phyloP scores from a whole-genome alignment of 2,329 filamentous ascomycete genomes.

The Paecilomyces niveus region DNA sequence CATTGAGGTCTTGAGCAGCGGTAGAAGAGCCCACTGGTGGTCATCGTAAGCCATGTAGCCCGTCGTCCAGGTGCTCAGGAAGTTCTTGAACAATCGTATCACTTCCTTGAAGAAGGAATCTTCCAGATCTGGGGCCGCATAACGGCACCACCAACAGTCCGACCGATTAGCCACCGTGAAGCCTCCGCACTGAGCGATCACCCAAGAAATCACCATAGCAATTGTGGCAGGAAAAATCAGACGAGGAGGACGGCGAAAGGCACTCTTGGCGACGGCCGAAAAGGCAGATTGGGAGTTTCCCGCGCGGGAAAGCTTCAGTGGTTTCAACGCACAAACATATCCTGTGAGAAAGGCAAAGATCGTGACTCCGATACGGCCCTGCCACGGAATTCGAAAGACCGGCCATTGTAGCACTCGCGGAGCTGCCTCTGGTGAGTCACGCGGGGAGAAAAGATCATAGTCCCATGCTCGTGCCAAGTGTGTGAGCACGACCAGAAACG shows the following conservation, averaged over 20 bases:
- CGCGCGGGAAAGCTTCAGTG: slow-evolving; percentile 43
- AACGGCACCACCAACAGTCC: slow-evolving; percentile 47
- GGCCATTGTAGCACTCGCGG: slow-evolving; percentile 45
- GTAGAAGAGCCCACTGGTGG: slow-evolving; percentile 50
- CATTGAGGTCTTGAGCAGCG: slow-evolving; percentile 44
- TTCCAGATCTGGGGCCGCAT: slow-evolving; percentile 40
- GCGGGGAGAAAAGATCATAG: slow-evolving; percentile 45
- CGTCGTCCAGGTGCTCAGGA: slow-evolving; percentile 45
- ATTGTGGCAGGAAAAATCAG: slow-evolving; percentile 47
- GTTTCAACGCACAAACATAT: slow-evolving; percentile 51
- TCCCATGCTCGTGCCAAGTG: slow-evolving; percentile 48
- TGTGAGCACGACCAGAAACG: slow-evolving; percentile 47
- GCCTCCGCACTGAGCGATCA: slow-evolving; percentile 42
- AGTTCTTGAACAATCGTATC: slow-evolving; percentile 37
- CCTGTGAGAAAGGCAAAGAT: slow-evolving; percentile 52
- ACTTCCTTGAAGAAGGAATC: slow-evolving; percentile 41
- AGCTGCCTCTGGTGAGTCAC: slow-evolving; percentile 34
- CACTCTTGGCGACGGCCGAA: slow-evolving; percentile 44
- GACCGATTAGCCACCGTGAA: slow-evolving; percentile 42
- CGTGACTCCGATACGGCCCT: slow-evolving; percentile 49
- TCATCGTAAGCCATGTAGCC: slow-evolving; percentile 47
- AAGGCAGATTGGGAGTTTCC: slow-evolving; percentile 40
- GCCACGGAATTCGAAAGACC: slow-evolving; percentile 49
- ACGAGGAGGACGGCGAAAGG: slow-evolving; percentile 47
- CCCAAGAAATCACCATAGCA: slow-evolving; percentile 45